phyloP scores from a whole-genome alignment of 2,329 filamentous ascomycete genomes.

The Apiospora phragmitis region DNA sequence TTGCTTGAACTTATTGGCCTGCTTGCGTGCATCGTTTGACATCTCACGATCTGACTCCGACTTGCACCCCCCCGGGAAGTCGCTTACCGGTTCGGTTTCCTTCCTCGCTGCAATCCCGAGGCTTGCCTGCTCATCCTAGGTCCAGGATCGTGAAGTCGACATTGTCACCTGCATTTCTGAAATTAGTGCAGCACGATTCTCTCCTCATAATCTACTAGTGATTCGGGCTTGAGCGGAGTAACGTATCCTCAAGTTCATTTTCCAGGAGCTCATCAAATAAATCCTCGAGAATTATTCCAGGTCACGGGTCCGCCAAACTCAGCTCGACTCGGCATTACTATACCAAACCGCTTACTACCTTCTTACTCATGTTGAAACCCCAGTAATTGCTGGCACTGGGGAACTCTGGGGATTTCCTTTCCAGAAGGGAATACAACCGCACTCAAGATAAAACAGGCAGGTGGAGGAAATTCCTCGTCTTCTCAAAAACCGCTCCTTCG shows the following conservation, averaged over 20 bases:
- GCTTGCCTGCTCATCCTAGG: background rate
- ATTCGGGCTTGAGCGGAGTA: background rate
- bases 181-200: conserved; percentile 6
- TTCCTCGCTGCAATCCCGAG: background rate
- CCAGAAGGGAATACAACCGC: background rate
- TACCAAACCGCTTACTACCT: background rate
- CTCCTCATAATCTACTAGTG: conserved; percentile 5
- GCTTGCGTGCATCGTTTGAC: conserved; percentile 7
- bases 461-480: background rate
- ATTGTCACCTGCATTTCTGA: background rate
- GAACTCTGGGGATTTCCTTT: background rate
- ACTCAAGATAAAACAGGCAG: background rate
- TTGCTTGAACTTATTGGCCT: background rate
- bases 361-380: conserved; percentile 2
- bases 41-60: background rate
- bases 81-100: background rate
- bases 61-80: background rate
- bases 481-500: background rate
- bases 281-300: background rate
- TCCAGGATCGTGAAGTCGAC: conserved; percentile 1
- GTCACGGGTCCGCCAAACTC: conserved; percentile 6
- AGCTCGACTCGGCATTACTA: conserved; percentile 1
- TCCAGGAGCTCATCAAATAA: background rate
- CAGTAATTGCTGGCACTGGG: background rate
- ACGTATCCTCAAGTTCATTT: background rate